Evolutionary conservation across 257 asterid species (phyloP).

Genomic region (Dorcoceras hygrometricum): DNA sequence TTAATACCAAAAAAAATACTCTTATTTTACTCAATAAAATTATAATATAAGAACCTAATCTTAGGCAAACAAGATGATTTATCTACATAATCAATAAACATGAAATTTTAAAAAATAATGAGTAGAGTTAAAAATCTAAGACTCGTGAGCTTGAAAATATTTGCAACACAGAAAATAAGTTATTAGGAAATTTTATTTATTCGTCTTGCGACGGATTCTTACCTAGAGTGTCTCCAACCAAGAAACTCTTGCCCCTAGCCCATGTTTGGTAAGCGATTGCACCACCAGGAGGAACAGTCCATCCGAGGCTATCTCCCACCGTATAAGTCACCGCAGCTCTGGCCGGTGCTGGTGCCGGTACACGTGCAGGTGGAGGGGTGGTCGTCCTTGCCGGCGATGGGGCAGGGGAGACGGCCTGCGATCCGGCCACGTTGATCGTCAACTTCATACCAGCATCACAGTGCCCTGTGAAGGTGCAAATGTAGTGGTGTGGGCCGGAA

Average conservation of each 20-base stretch:
- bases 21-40: no score
- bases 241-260: conserved; percentile 47
- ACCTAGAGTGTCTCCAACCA: conserved; percentile 67
- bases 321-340: conserved; percentile 32
- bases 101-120: no score
- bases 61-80: no score
- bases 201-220: no score
- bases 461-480: conserved; percentile 49
- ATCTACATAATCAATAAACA: no score
- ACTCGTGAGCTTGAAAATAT: no score
- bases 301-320: conserved; percentile 64
- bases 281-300: conserved; percentile 60
- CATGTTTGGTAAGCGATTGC: conserved; percentile 47
- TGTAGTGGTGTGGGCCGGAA: conserved; percentile 52
- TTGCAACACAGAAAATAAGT: no score
- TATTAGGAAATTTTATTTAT: no score
- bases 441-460: conserved; percentile 53
- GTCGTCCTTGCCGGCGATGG: conserved; percentile 25
- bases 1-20: no score
- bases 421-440: conserved; percentile 49
- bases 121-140: no score
- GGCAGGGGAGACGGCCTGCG: conserved; percentile 30
- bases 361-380: conserved; percentile 22
- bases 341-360: conserved; percentile 43
- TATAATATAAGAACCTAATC: no score